These are phyloP conservation scores for Candolleomyces aberdarensis DNA, from an alignment of 768 basidiomycete genomes.

Conservation along the genomic window DNA sequence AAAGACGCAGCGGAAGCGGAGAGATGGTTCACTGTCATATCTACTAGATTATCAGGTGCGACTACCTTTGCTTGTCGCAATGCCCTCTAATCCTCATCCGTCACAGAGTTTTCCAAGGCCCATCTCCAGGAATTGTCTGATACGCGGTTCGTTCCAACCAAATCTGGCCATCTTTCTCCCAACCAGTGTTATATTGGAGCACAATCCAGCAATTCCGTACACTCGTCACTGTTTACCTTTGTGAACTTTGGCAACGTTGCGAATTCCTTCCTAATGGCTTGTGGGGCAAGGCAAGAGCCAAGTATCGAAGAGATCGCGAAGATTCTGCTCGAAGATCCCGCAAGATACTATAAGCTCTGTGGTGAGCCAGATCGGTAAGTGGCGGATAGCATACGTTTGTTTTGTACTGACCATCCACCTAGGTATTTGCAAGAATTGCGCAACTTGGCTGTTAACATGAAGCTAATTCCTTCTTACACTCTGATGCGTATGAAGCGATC, in stretches of 20 bases:
- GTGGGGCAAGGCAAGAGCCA: slow-evolving; percentile 86
- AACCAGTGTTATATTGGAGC: slow-evolving; percentile 68
- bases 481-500: slow-evolving; percentile 63
- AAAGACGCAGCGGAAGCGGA: slow-evolving; percentile 50
- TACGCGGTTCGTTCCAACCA: slow-evolving; percentile 63
- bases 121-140: slow-evolving; percentile 58
- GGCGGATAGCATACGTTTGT: neutral
- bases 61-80: neutral
- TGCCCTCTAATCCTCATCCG: neutral
- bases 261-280: slow-evolving; percentile 80
- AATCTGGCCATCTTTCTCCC: slow-evolving; percentile 52
- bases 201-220: slow-evolving; percentile 52
- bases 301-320: slow-evolving; percentile 78
- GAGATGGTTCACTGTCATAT: slow-evolving; percentile 66
- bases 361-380: slow-evolving; percentile 67
- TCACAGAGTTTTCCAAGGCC: slow-evolving; percentile 52
- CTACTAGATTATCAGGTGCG: slow-evolving; percentile 45
- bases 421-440: slow-evolving; percentile 84
- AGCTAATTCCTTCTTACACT: slow-evolving; percentile 50
- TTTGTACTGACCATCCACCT: neutral
- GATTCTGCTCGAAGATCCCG: slow-evolving; percentile 66
- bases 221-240: slow-evolving; percentile 82
- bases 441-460: slow-evolving; percentile 77
- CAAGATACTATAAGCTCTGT: slow-evolving; percentile 66
- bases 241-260: slow-evolving; percentile 83